Base-by-base conservation (phyloP, 129 eudicot species). In the Apium graveolens region DNA sequence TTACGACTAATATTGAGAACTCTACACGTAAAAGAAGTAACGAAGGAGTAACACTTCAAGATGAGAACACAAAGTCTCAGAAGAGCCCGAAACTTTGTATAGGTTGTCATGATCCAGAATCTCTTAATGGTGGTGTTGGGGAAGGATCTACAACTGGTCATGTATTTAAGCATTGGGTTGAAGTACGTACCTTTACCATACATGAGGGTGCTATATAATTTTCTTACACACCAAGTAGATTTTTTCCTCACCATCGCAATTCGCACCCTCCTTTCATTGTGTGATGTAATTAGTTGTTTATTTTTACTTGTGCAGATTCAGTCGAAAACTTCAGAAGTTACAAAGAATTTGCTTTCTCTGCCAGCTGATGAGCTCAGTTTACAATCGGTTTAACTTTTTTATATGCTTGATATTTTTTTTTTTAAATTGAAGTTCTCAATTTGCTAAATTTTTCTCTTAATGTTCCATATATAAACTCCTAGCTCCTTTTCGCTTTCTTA, bases 221-320 rank as follows among this genome's bases (percentile, higher is more conserved):
- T 27, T 24, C 70, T 57, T 51, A 31, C 17, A 3, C 11, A 11
- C 31, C 39, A 51, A 46, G 39, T 62, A 24, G n/a, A 10, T 38
- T 29, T 49, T 44, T 62, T 24, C 27, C 60, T 74, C 34, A 74
- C 27, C 51, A 39, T 80, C 62, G 63, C 75, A 76, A 41, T 32
- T 62, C 57, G 41, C 66, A 51, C 6, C 13, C 11, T 41, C 74
- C 35, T 42, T 51, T 17, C 31, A 44, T 73, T 45, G 63, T 83
- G 46, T 49, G 65, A 26, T 75, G 69, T 78, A 14, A 45, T 71
- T 43, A 38, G 43, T 71, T 75, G 42, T 39, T 71, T 76, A 78
- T 78, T 77, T 32, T 74, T n/a, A 75, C 75, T 80, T 89, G 87
- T 87, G 88, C 92, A 93, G 98, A 83, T 86, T 41, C 77, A 83